Conservation (phyloP, 129 eudicot genomes). For the Oenanthe sinensis region DNA sequence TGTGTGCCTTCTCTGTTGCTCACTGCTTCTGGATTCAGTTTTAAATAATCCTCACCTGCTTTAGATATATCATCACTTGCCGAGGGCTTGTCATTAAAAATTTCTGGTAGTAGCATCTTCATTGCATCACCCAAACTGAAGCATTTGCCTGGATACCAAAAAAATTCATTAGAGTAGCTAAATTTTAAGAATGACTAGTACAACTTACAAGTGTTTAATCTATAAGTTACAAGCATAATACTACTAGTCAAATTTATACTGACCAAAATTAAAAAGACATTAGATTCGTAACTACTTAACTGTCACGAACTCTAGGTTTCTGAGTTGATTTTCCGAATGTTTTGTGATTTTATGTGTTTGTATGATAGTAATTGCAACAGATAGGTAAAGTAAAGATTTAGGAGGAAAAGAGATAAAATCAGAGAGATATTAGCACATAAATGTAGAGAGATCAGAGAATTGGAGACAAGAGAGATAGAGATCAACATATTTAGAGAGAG, state of each 20-base stretch:
- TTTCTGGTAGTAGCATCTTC: conserved; percentile 66
- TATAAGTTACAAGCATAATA: neutral
- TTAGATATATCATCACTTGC: neutral
- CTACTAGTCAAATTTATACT: neutral
- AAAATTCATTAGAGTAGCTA: neutral
- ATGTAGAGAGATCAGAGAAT: too few relatives aligned
- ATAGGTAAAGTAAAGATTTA: too few relatives aligned
- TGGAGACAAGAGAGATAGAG: too few relatives aligned
- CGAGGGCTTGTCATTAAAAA: conserved; percentile 27
- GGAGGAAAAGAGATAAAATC: too few relatives aligned
- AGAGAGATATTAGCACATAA: too few relatives aligned
- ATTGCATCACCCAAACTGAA: conserved; percentile 69
- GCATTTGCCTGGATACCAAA: conserved; percentile 53
- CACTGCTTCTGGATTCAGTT: conserved; percentile 21
- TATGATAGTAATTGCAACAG: too few relatives aligned
- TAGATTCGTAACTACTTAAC: neutral
- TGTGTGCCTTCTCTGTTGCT: conserved; percentile 17
- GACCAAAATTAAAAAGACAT: neutral
- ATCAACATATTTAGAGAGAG: too few relatives aligned
- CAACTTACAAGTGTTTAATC: neutral
- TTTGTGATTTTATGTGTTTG: too few relatives aligned
- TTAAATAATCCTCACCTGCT: conserved; percentile 24
- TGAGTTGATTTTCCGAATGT: too few relatives aligned
- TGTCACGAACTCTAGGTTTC: neutral
- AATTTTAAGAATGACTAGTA: neutral